Evolutionary conservation across 192 early-diverging fungal genomes (phyloP), one percentile per base, ranked within the genome.

Genomic region (Dissophora globulifera): DNA sequence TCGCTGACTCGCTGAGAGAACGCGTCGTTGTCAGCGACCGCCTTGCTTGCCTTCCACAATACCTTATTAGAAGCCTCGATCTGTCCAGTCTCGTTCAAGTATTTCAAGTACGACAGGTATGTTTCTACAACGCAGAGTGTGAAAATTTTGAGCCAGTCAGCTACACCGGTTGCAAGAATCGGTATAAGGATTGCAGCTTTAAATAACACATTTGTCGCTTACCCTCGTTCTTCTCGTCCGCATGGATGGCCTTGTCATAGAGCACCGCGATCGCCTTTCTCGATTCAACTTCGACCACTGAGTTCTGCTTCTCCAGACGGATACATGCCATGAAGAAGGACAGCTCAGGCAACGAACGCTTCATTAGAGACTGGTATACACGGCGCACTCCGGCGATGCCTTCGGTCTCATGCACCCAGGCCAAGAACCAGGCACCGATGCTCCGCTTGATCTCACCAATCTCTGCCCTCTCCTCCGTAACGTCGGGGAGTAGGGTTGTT

Each of bases 261-360:
- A 86, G 62, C 47, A 62, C 59, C 16, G 46, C 48, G 29, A 74
- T 65, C 5, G 54, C 54, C 26, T 69, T 67, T 26, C 67, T 61
- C 29, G 70, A 64, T 1, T 52, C 42, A 10, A 40, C 54, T 35
- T 67, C 58, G 15, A 42, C 55, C 2, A 42, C 25, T 0, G 41
- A 62, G 33, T 68, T 50, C 20, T 53, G 55, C 15, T 86, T 62
- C 67, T 92, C 90, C 38, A 90, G 62, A 52, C 82, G 79, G 38
- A 92, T 49, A 62, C 90, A 91, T n/a, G 79, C 60, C 56, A 81
- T 79, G 68, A 84, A 89, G 66, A 92, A 91, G 4, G 53, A 67
- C 30, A 81, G 56, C 9, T 87, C 90, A 12, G 90, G 89, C 57
- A 86, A 88, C 25, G 86, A 84, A 33, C 79, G 81, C 17, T 81